A percentile compares a stretch with the other conserved stretches of the same genome.
Evolutionary conservation across 208 protist genomes (phyloP).

Genomic region (Trypanosoma melophagium): DNA sequence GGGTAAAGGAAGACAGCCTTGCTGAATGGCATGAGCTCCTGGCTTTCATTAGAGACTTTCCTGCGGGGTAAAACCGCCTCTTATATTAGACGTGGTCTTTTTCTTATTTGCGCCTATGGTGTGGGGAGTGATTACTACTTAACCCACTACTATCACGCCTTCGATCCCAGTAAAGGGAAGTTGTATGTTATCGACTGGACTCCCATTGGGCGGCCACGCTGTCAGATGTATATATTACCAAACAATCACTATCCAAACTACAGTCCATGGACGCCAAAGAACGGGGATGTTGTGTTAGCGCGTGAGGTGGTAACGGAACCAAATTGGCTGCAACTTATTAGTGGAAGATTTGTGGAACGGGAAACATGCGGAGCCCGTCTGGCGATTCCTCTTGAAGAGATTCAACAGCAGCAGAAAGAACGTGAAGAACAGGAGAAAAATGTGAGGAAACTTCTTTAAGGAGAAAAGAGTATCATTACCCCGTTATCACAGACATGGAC

Average conservation of each 20-base stretch:
- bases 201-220: conserved; percentile 68
- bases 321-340: conserved; percentile 80
- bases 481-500: no score
- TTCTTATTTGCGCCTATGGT: conserved; percentile 54
- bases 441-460: conserved; percentile 10
- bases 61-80: conserved; percentile 55
- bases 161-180: conserved; percentile 54
- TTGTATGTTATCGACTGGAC: conserved; percentile 79
- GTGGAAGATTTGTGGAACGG: conserved; percentile 78
- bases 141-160: conserved; percentile 79
- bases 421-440: conserved; percentile 10
- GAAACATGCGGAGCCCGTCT: conserved; percentile 76
- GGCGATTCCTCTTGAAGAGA: conserved; percentile 58
- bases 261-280: conserved; percentile 80
- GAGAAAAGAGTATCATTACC: no score
- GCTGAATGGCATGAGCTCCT: conserved; percentile 70
- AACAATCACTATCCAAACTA: conserved; percentile 85
- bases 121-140: conserved; percentile 84
- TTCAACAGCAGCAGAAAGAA: conserved; percentile 20
- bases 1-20: not conserved
- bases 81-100: conserved; percentile 63
- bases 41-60: conserved; percentile 77
- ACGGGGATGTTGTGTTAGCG: conserved; percentile 80
- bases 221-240: conserved; percentile 72
- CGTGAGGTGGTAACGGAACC: conserved; percentile 62